Conservation (phyloP, 805 yeast species). For the Candida maris region DNA sequence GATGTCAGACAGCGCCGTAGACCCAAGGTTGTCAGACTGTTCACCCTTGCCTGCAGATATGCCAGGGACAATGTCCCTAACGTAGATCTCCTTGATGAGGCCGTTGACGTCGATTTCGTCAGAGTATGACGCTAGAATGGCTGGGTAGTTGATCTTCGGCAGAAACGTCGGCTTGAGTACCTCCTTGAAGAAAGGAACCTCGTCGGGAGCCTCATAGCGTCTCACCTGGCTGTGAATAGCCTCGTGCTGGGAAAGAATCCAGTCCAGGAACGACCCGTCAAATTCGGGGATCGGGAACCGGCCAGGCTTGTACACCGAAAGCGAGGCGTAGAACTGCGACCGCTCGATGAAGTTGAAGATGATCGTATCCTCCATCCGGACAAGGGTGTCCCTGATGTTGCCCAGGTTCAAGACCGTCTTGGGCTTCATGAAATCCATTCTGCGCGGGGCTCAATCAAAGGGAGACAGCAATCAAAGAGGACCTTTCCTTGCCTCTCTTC, state of each 20-base stretch:
- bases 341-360: conserved; percentile 90
- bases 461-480: too few relatives aligned
- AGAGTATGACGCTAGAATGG: conserved; percentile 68
- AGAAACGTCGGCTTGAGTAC: conserved; percentile 60
- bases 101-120: conserved; percentile 73
- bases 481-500: too few relatives aligned
- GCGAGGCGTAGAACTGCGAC: conserved; percentile 77
- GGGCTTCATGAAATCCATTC: conserved; percentile 82
- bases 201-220: conserved; percentile 93
- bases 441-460: background rate
- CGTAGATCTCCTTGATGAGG: conserved; percentile 65
- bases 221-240: conserved; percentile 73
- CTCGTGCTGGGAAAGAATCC: conserved; percentile 77
- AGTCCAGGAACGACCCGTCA: conserved; percentile 78
- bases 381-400: conserved; percentile 80
- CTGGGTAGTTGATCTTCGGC: conserved; percentile 78
- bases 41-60: conserved; percentile 66
- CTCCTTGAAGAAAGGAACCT: conserved; percentile 81
- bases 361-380: conserved; percentile 95
- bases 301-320: conserved; percentile 64
- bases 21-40: conserved; percentile 82
- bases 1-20: conserved; percentile 80
- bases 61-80: conserved; percentile 69
- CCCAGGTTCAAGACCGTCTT: conserved; percentile 73
- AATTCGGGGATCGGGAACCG: conserved; percentile 61